These are phyloP conservation scores for Magnaporthales sp. DNA, from an alignment of 2,329 filamentous ascomycete species.

Conservation along the genomic window DNA sequence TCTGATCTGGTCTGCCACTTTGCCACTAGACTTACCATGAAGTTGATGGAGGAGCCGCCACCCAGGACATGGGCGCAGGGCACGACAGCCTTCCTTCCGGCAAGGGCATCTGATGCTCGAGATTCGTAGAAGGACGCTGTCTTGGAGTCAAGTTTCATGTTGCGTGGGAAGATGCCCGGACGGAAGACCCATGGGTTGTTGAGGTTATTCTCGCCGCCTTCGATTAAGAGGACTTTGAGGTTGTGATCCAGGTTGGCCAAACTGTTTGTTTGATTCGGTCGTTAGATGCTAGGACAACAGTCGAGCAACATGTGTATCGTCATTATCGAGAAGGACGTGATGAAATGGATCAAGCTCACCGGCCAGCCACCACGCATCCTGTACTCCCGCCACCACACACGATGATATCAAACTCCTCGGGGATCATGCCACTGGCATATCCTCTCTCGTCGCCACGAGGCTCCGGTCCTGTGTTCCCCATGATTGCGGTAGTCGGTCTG, in stretches of 20 bases:
- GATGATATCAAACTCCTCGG: slow-evolving; percentile 75
- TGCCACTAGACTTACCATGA: slow-evolving; percentile 45
- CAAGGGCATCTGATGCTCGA: slow-evolving; percentile 62
- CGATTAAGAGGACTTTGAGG: slow-evolving; percentile 60
- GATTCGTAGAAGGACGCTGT: slow-evolving; percentile 77
- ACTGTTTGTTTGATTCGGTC: slow-evolving; percentile 25
- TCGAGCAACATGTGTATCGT: slow-evolving; percentile 28
- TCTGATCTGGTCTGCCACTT: background rate
- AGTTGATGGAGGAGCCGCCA: slow-evolving; percentile 68
- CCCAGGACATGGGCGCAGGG: slow-evolving; percentile 66
- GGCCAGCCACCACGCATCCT: slow-evolving; percentile 47
- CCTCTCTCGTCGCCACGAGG: background rate
- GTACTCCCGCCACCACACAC: slow-evolving; percentile 67
- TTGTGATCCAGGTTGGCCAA: slow-evolving; percentile 71
- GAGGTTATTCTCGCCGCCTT: slow-evolving; percentile 63
- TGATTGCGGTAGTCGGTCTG: background rate
- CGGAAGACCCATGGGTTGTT: slow-evolving; percentile 75
- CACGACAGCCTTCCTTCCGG: slow-evolving; percentile 63
- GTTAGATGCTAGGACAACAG: slow-evolving; percentile 13
- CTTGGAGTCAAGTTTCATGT: slow-evolving; percentile 74
- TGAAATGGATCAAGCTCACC: slow-evolving; percentile 27
- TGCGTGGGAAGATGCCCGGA: slow-evolving; percentile 67
- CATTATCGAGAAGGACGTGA: slow-evolving; percentile 18
- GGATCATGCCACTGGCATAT: slow-evolving; percentile 28
- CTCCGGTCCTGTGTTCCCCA: background rate